phyloP scores from a whole-genome alignment of 2,329 filamentous ascomycete species.

The Fusarium torulosum region DNA sequence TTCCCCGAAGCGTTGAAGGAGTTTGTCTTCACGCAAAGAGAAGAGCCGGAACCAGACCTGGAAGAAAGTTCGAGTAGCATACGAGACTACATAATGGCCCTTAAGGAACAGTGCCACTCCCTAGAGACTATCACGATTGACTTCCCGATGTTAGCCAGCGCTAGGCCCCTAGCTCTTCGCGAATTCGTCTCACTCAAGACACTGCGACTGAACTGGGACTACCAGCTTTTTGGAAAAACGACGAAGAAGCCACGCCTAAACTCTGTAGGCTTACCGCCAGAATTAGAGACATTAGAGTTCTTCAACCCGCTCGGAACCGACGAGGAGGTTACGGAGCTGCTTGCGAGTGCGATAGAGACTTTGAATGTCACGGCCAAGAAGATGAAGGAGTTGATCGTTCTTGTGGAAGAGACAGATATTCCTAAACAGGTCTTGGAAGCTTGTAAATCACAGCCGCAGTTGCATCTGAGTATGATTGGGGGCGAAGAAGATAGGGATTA shows the following conservation, averaged over 20 bases:
- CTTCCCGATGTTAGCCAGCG: slow-evolving; percentile 55
- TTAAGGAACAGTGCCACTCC: slow-evolving; percentile 57
- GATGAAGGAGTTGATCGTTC: slow-evolving; percentile 55
- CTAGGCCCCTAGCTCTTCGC: slow-evolving; percentile 58
- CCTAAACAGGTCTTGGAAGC: slow-evolving; percentile 53
- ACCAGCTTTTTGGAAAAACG: slow-evolving; percentile 61
- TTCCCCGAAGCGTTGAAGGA: slow-evolving; percentile 60
- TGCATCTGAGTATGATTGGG: slow-evolving; percentile 53
- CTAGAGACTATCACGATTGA: slow-evolving; percentile 61
- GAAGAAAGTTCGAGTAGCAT: slow-evolving; percentile 63
- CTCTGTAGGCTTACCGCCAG: slow-evolving; percentile 61
- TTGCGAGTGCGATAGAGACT: slow-evolving; percentile 58
- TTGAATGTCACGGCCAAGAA: slow-evolving; percentile 54
- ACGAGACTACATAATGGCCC: slow-evolving; percentile 61
- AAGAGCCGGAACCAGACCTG: slow-evolving; percentile 56
- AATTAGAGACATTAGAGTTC: slow-evolving; percentile 61
- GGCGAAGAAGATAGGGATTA: slow-evolving; percentile 20
- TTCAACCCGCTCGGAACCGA: slow-evolving; percentile 61
- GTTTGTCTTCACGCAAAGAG: slow-evolving; percentile 61
- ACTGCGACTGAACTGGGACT: slow-evolving; percentile 61
- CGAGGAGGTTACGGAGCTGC: slow-evolving; percentile 61
- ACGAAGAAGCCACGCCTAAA: slow-evolving; percentile 60
- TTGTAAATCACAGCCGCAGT: slow-evolving; percentile 50
- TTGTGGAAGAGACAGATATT: slow-evolving; percentile 52
- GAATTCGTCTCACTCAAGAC: slow-evolving; percentile 58